These are phyloP conservation scores for Salvia splendens DNA, from an alignment of 257 asterid species.

Conservation along the genomic window DNA sequence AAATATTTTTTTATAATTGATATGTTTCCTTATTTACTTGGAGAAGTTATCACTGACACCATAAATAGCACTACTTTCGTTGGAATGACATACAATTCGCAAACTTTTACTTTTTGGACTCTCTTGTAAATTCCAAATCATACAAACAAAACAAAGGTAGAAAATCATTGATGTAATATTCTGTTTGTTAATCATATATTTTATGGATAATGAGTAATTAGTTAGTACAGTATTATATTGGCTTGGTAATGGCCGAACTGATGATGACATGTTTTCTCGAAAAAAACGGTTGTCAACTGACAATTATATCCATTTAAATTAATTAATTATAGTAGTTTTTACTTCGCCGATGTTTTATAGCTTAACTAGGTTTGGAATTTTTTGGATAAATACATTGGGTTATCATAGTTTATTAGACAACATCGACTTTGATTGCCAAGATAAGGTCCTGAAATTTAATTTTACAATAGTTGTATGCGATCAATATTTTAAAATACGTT, in stretches of 20 bases:
- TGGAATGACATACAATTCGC: too few species aligned
- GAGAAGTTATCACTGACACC: too few species aligned
- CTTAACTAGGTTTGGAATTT: slow-evolving; percentile 1
- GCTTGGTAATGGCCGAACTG: neutral
- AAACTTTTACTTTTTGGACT: neutral
- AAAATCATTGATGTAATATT: neutral
- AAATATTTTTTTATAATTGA: too few species aligned
- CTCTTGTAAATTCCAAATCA: neutral
- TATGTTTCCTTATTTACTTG: too few species aligned
- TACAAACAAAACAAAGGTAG: slow-evolving; percentile 1
- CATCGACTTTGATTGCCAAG: neutral
- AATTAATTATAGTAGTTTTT: neutral
- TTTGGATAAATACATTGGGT: neutral
- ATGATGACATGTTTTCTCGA: neutral
- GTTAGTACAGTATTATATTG: neutral
- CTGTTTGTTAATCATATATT: neutral
- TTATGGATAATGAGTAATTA: neutral
- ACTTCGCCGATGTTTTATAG: slow-evolving; percentile 14
- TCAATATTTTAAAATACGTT: too few species aligned
- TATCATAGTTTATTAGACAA: neutral
- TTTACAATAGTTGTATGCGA: too few species aligned
- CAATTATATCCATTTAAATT: neutral
- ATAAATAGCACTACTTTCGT: too few species aligned
- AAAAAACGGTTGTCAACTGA: neutral
- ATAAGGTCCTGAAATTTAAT: too few species aligned